Percentiles rank a stretch among this genome's conserved stretches.
Conservation (phyloP, 495 filamentous ascomycete genomes). For the Tuber indicum region DNA sequence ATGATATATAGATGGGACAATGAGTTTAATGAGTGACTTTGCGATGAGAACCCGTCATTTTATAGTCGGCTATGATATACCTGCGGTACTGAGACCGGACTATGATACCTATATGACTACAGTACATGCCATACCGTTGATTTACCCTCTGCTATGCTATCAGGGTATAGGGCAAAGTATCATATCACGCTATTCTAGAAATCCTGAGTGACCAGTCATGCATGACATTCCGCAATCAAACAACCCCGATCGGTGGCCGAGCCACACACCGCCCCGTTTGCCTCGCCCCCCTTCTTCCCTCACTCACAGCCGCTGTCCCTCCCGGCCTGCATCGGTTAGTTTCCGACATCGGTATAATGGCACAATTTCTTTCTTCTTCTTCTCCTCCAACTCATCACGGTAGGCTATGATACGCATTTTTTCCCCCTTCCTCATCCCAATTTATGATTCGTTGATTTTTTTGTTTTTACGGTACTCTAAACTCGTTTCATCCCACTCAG, state of each 20-base stretch:
- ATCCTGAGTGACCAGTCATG: background rate
- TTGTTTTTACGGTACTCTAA: no score
- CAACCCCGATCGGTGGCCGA: background rate
- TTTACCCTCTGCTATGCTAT: no score
- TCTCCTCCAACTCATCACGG: background rate
- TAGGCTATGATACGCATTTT: background rate
- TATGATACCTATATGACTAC: no score
- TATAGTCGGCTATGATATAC: no score
- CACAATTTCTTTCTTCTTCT: background rate
- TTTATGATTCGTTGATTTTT: background rate
- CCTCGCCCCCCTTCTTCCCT: background rate
- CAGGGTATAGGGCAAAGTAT: no score
- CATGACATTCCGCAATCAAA: background rate
- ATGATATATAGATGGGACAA: no score
- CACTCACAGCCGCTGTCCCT: background rate
- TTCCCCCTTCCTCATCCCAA: background rate
- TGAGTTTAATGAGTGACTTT: no score
- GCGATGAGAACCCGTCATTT: no score
- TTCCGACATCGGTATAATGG: background rate
- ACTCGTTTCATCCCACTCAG: background rate
- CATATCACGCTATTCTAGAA: background rate
- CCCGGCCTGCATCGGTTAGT: background rate
- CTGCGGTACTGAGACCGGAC: no score
- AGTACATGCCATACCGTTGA: no score
- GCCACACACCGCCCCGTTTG: background rate